Percentiles rank a stretch among this genome's conserved stretches.
These are phyloP conservation scores for Xylariaceae sp. DNA, from an alignment of 2,329 filamentous ascomycete genomes.

Conservation along the genomic window DNA sequence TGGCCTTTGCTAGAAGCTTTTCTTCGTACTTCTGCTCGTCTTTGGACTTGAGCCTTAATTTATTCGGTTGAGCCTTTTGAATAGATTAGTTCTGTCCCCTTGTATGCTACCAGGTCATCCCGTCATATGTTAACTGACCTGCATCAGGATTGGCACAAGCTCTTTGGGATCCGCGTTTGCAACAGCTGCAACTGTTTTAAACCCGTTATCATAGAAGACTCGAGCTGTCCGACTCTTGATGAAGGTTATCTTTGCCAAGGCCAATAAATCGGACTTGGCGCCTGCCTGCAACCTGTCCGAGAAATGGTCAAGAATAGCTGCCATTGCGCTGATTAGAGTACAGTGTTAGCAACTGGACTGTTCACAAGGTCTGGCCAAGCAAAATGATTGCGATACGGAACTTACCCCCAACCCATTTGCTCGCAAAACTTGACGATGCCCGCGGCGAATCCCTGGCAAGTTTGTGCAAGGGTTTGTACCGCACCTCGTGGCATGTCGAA, in stretches of 20 bases:
- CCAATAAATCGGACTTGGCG: slow-evolving; percentile 70
- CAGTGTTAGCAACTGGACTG: slow-evolving; percentile 6
- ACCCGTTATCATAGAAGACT: slow-evolving; percentile 77
- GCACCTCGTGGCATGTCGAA: slow-evolving; percentile 71
- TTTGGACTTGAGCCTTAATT: slow-evolving; percentile 56
- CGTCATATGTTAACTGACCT: slow-evolving; percentile 50
- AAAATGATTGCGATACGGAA: too few relatives aligned
- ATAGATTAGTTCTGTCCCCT: slow-evolving; percentile 10
- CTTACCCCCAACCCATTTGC: slow-evolving; percentile 71
- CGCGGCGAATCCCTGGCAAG: slow-evolving; percentile 76
- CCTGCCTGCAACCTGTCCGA: slow-evolving; percentile 73
- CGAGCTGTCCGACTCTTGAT: slow-evolving; percentile 76
- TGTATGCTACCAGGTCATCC: slow-evolving; percentile 11
- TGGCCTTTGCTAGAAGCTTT: slow-evolving; percentile 68
- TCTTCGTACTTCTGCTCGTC: slow-evolving; percentile 63
- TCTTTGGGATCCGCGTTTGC: slow-evolving; percentile 71
- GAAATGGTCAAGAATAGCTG: slow-evolving; percentile 74
- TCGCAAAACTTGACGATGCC: slow-evolving; percentile 81
- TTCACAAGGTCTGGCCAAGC: neutral
- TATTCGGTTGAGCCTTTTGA: slow-evolving; percentile 67
- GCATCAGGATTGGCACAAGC: slow-evolving; percentile 71
- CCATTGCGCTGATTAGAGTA: slow-evolving; percentile 58
- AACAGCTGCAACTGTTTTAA: slow-evolving; percentile 67
- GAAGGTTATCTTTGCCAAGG: slow-evolving; percentile 71
- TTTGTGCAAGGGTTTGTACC: slow-evolving; percentile 73